phyloP scores from a whole-genome alignment of 495 filamentous ascomycete species.

The Friedmanniomyces simplex region DNA sequence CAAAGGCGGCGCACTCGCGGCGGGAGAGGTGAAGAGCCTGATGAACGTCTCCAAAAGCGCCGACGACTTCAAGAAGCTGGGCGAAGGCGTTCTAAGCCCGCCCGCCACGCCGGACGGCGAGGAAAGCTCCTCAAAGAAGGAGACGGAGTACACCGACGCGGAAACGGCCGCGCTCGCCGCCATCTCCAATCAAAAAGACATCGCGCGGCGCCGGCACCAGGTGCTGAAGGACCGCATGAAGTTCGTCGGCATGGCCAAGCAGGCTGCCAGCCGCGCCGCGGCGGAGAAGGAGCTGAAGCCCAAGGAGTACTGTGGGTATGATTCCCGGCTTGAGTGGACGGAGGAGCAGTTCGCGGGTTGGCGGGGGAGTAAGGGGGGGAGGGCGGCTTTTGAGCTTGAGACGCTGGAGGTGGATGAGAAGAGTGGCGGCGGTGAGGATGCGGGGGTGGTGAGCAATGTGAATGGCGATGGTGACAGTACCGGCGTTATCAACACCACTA shows the following conservation, averaged over 20 bases:
- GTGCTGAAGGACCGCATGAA: constrained; percentile 33
- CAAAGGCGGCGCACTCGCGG: constrained; percentile 47
- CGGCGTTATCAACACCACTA: no score
- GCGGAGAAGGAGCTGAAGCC: constrained; percentile 29
- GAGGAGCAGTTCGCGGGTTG: constrained; percentile 47
- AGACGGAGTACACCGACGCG: constrained; percentile 15
- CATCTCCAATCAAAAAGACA: constrained; percentile 23
- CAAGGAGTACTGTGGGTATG: constrained; percentile 59
- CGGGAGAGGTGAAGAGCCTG: constrained; percentile 47
- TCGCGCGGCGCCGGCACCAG: constrained; percentile 22
- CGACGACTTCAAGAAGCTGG: constrained; percentile 47
- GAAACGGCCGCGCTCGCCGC: constrained; percentile 22
- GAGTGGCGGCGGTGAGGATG: background rate
- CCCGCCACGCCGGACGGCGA: constrained; percentile 25
- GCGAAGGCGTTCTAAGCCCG: constrained; percentile 38
- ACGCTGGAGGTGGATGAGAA: constrained; percentile 15
- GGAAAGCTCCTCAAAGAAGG: background rate
- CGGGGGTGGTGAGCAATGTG: background rate
- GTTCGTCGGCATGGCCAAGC: constrained; percentile 28
- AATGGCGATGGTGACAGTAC: constrained; percentile 8
- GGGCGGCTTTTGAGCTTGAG: constrained; percentile 21
- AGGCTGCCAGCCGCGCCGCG: constrained; percentile 25
- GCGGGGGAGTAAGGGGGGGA: constrained; percentile 25
- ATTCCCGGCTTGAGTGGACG: constrained; percentile 49
- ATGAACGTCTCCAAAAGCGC: constrained; percentile 38